phyloP scores from a whole-genome alignment of 2,329 filamentous ascomycete species.

The Raffaelea deltoideospora region DNA sequence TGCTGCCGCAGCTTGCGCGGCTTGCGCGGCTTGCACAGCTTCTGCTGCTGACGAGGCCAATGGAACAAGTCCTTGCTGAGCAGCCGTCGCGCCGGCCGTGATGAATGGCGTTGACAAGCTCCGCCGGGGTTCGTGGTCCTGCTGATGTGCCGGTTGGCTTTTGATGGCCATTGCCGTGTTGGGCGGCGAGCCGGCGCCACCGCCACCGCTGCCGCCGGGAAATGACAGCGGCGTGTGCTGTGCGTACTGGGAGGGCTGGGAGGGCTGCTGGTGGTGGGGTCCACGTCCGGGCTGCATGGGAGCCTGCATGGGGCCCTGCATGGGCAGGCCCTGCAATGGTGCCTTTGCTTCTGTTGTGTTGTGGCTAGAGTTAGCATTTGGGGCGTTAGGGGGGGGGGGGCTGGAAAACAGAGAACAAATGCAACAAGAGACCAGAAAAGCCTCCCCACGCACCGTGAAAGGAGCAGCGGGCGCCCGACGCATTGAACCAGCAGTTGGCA shows the following conservation, averaged over 20 bases:
- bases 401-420: neutral
- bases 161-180: neutral
- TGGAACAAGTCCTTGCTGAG: too few relatives aligned
- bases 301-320: too few relatives aligned
- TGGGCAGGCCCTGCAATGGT: too few relatives aligned
- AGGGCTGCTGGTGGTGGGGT: conserved; percentile 16
- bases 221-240: too few relatives aligned
- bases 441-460: conserved; percentile 43
- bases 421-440: neutral
- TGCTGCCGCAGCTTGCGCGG: too few relatives aligned
- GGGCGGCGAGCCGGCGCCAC: neutral
- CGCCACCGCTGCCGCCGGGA: conserved; percentile 7
- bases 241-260: too few relatives aligned
- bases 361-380: neutral
- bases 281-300: conserved; percentile 28
- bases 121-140: too few relatives aligned
- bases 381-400: neutral
- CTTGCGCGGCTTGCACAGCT: too few relatives aligned
- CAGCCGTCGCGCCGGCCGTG: too few relatives aligned
- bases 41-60: too few relatives aligned
- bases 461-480: conserved; percentile 42
- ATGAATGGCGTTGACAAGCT: too few relatives aligned
- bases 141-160: too few relatives aligned
- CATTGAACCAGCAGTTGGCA: conserved; percentile 50
- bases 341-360: conserved; percentile 8